Evolutionary conservation across 352 stramenopile species (phyloP), one percentile per base, ranked within the genome.

Genomic region (Phytophthora pinifolia): DNA sequence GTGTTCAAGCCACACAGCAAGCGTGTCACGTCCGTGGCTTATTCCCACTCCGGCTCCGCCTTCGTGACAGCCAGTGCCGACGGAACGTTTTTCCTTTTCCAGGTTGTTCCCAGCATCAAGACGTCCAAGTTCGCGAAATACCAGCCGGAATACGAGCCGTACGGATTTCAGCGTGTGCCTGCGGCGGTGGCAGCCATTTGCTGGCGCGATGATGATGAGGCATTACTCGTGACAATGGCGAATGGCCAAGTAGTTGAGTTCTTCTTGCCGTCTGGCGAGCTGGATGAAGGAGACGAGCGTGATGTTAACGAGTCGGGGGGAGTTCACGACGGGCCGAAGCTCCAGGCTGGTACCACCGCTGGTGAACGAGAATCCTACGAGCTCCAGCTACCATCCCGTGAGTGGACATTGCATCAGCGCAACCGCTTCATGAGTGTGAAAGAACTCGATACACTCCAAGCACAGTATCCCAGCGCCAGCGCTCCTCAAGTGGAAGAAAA

Each of bases 1-100:
- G 78, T 89, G 1, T 84, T 97, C 52, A 98, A 98, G 44, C 90
- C 93, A 10, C 93, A 98, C 59, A 84, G 71, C 46, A 73, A 59
- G 9, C 67, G 72, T 15, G 77, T 98, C 9, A 85, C 70, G 3
- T 75, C 65, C 13, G 46, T 97, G 10, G 46, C 66, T 3, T 96
- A 92, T 61, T 89, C 80, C n/a, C 56, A 77, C 3, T 78, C 82
- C 14, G 83, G 81, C 14, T 59, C 35, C 35, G 25, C 36, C 9
- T 73, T 98, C 41, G 89, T 82, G 7, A 89, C 92, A 2, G 73
- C 65, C 14, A 91, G 82, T 46, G 67, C 65, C 9, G 93, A 98
- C 51, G 54, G 51, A 30, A 96, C 78, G 17, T 60, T 97, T 34
- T 97, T 98, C 51, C 74, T 98, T 25, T 96, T 98, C 51, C 71